Evolutionary conservation across 345 rosid genomes (phyloP).

Genomic region (Acer yangbiense): DNA sequence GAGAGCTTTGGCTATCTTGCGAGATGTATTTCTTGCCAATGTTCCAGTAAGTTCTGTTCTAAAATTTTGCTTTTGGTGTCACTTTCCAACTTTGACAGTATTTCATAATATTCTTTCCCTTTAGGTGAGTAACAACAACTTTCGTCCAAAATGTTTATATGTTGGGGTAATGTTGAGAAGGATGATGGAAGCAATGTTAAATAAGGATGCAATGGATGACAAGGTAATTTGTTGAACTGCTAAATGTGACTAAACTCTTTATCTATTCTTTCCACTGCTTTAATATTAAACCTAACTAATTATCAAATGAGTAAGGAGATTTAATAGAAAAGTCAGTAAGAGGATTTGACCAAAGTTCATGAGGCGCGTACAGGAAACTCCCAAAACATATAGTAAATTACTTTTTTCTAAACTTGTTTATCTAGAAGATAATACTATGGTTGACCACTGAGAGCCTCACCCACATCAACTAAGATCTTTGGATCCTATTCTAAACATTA

Average conservation of each 20-base stretch:
- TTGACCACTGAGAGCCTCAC: background rate
- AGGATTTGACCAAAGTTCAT: background rate
- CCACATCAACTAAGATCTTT: background rate
- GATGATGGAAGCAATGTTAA: constrained; percentile 89
- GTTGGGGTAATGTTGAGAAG: constrained; percentile 96
- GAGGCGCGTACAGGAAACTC: constrained; percentile 3
- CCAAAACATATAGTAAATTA: background rate
- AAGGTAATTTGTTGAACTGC: constrained; percentile 51
- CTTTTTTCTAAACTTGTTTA: background rate
- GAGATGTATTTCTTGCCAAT: constrained; percentile 83
- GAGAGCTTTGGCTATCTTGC: constrained; percentile 60
- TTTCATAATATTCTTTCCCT: constrained; percentile 24
- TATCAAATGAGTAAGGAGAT: background rate
- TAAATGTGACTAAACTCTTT: background rate
- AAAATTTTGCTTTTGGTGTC: constrained; percentile 1
- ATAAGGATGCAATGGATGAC: constrained; percentile 98
- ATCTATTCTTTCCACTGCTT: background rate
- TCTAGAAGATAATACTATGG: background rate
- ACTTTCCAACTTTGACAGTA: constrained; percentile 6
- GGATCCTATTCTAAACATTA: background rate
- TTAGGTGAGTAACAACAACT: constrained; percentile 67
- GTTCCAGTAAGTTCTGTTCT: constrained; percentile 66
- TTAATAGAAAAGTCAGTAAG: background rate
- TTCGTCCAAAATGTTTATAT: constrained; percentile 87
- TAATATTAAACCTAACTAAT: background rate